Percentiles rank a stretch among this genome's conserved stretches.
These are phyloP conservation scores for Pilaira anomala DNA, from an alignment of 192 early-diverging fungal genomes.

Conservation along the genomic window DNA sequence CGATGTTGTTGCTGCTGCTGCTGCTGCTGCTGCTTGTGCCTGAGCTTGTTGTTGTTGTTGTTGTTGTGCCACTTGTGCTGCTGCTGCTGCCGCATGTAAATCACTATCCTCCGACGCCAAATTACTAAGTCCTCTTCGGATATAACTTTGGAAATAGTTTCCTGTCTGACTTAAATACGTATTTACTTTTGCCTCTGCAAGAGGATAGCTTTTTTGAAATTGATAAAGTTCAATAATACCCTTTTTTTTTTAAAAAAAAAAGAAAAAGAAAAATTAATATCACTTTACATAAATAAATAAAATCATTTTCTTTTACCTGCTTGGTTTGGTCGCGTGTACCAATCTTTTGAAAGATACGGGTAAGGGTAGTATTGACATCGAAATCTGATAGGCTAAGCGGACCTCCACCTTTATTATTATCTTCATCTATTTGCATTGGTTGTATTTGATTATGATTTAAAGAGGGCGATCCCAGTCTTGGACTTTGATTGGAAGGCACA, in stretches of 20 bases:
- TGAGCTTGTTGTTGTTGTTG: background rate
- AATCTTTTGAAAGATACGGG: constrained; percentile 71
- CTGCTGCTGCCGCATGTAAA: constrained; percentile 21
- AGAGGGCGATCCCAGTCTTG: background rate
- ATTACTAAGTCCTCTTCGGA: constrained; percentile 61
- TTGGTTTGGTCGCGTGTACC: constrained; percentile 64
- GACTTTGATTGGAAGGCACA: constrained; percentile 5
- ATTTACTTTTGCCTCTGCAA: constrained; percentile 59
- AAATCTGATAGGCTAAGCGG: constrained; percentile 37
- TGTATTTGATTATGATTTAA: constrained; percentile 9
- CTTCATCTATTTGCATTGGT: constrained; percentile 23
- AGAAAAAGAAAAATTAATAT: background rate
- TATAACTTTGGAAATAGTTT: constrained; percentile 72
- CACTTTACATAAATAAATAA: background rate
- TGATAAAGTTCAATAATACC: constrained; percentile 74
- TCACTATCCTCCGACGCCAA: constrained; percentile 54
- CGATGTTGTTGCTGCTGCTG: constrained; percentile 1
- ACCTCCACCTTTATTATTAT: no score
- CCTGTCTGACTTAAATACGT: constrained; percentile 59
- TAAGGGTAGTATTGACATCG: constrained; percentile 64
- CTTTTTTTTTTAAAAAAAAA: constrained; percentile 24
- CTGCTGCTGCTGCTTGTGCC: constrained; percentile 22
- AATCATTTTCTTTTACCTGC: constrained; percentile 38
- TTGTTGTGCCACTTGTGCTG: background rate
- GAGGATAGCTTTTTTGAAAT: constrained; percentile 71